A percentile compares a stretch with the other conserved stretches of the same genome.
These are phyloP conservation scores for Pulicaria dysenterica DNA, from an alignment of 129 eudicot genomes.

Conservation along the genomic window DNA sequence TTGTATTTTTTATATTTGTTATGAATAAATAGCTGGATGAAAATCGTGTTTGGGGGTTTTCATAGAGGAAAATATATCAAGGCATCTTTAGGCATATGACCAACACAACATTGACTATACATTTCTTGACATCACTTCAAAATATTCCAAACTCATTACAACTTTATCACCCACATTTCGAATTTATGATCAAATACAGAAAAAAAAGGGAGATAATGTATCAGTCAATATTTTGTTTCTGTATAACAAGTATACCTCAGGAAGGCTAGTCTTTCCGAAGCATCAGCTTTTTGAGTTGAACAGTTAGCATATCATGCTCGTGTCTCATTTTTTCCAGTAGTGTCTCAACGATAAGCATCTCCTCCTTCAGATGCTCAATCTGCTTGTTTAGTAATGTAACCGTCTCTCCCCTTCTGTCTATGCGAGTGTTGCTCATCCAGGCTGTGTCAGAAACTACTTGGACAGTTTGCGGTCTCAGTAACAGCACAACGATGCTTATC, in stretches of 20 bases:
- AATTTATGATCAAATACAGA: constrained; percentile 7
- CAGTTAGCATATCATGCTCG: constrained; percentile 60
- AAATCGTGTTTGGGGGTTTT: no score
- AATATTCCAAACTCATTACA: constrained; percentile 21
- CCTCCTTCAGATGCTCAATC: constrained; percentile 68
- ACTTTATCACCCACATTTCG: constrained; percentile 12
- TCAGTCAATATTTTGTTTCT: background rate
- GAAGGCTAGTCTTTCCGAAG: constrained; percentile 28
- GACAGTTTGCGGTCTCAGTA: constrained; percentile 74
- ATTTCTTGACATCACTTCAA: constrained; percentile 7
- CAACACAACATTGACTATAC: constrained; percentile 37
- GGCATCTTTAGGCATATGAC: background rate
- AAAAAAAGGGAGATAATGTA: background rate
- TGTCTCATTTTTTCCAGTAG: constrained; percentile 69
- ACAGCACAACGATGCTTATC: constrained; percentile 77
- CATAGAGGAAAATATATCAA: background rate
- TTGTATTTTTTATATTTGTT: no score
- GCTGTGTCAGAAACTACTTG: constrained; percentile 65
- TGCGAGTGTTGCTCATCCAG: constrained; percentile 34
- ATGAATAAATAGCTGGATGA: no score
- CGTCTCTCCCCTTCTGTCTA: constrained; percentile 49
- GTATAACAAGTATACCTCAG: background rate
- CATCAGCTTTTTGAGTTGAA: constrained; percentile 59
- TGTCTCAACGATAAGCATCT: constrained; percentile 73
- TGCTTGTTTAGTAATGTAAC: constrained; percentile 55